Evolutionary conservation across 495 filamentous ascomycete genomes (phyloP), one percentile per base, ranked within the genome.

Genomic region (Aspergillus wentii): DNA sequence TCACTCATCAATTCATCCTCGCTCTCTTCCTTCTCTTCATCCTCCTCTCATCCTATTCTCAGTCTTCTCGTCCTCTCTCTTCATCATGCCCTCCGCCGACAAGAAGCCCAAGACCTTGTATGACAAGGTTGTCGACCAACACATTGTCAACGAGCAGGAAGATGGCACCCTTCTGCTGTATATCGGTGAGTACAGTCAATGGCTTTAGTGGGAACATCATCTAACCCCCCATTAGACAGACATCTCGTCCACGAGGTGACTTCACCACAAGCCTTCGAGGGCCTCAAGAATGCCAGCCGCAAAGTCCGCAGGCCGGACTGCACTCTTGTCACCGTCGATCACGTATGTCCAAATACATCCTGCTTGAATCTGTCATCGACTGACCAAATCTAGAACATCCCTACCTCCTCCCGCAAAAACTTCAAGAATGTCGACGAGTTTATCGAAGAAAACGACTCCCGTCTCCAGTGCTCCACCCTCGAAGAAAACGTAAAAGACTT

Each of bases 171-270:
- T 94, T 52, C 60, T 95, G 38, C 71, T 98, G 19, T 98, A 98
- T 53, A 97, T 96, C 55, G 85, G 85, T 85, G 72, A 51, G 71
- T 46, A 13, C n/a, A n/a, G n/a, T n/a, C n/a, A n/a, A n/a, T n/a
- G n/a, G n/a, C n/a, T n/a, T n/a, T n/a, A n/a, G n/a, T n/a, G n/a
- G n/a, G n/a, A n/a, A n/a, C n/a, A n/a, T n/a, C n/a, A n/a, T 34
- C 15, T 20, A 33, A 43, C 20, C 3, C 32, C 44, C 20, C 39
- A 48, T n/a, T 56, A 83, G 86, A 94, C 64, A 77, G 92, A 60
- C 92, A 98, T 74, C 76, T 98, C 25, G 88, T 96, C 38, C 92
- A 98, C 57, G 92, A 98, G 74, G 92, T 98, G 56, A 97, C 92
- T 35, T 95, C 91, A 38, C 92, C 92, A 78, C 92, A 98, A 86